Evolutionary conservation across 176 grass and related monocot species (phyloP), one percentile per base, ranked within the genome.

Genomic region (Triticum urartu): DNA sequence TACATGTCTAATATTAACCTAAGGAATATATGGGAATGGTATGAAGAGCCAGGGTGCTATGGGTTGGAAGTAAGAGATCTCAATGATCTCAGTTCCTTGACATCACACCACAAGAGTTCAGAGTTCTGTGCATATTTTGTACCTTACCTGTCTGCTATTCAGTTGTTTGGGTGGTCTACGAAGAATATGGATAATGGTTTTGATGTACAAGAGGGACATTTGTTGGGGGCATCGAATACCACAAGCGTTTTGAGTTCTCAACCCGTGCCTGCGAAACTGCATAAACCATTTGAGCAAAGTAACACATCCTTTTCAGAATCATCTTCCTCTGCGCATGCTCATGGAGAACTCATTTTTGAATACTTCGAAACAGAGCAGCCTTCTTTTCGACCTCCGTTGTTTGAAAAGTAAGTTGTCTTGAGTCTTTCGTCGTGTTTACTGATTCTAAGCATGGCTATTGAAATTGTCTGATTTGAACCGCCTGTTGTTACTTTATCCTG

Each of bases 341-440:
- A 85, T 43, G 84, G 81, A 81, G 87, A 94, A 36, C 77, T 91
- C 45, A 84, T 91, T 30, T 94, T 89, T 94, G 87, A 94, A 56
- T 94, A 94, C 81, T 94, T 94, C 11, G 92, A 94, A 94, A 89
- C 87, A 78, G 92, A 94, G 22, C 92, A 94, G 79, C 92, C 92
- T 75, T 91, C 84, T 89, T 64, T 32, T 22, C 92, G 92, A 43
- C 81, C 80, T 67, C 92, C 89, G 43, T 85, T 94, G 25, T 94
- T 87, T 89, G 92, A 94, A 56, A 94, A 94, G 92, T 94, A 85
- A 91, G 92, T 87, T 87, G 7, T 75, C 59, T 47, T 13, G 9
- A 35, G 5, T 35, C 56, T 68, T 79, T 24, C 9, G n/a, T 14
- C 21, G 22, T 63, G 33, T 81, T 82, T 63, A 68, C 47, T 10